Percentiles rank a stretch among this genome's conserved stretches.
These are phyloP conservation scores for Camelina laxa DNA, from an alignment of 345 rosid genomes.

Conservation along the genomic window DNA sequence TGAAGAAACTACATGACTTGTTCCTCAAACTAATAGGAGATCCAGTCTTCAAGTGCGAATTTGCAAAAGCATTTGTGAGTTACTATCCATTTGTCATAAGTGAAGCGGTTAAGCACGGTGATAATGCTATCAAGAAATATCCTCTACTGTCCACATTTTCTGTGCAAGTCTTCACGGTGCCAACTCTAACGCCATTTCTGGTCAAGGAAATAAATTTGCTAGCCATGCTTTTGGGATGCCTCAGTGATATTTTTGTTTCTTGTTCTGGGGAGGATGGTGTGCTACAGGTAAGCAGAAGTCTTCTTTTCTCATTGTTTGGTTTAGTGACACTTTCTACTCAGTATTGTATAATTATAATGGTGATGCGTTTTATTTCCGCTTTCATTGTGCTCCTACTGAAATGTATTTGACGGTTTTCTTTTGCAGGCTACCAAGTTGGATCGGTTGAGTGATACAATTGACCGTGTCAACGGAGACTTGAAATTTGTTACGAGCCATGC, in stretches of 20 bases:
- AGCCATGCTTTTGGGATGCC: slow-evolving; percentile 71
- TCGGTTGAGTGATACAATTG: slow-evolving; percentile 58
- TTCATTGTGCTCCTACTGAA: slow-evolving; percentile 18
- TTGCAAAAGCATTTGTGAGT: slow-evolving; percentile 77
- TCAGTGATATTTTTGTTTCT: slow-evolving; percentile 64
- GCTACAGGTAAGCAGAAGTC: slow-evolving; percentile 60
- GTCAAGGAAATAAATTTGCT: slow-evolving; percentile 83
- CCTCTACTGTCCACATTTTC: slow-evolving; percentile 73
- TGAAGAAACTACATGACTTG: slow-evolving; percentile 70
- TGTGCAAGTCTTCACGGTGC: slow-evolving; percentile 94
- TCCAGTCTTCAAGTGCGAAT: slow-evolving; percentile 83
- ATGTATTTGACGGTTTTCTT: slow-evolving; percentile 35
- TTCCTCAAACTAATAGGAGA: slow-evolving; percentile 87
- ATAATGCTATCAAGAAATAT: slow-evolving; percentile 53
- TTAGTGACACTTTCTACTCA: slow-evolving; percentile 11
- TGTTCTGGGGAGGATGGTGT: slow-evolving; percentile 80
- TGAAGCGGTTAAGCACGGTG: slow-evolving; percentile 64
- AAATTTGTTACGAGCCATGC: slow-evolving; percentile 84
- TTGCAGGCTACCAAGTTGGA: slow-evolving; percentile 75
- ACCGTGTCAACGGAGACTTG: slow-evolving; percentile 80
- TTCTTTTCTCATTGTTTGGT: slow-evolving; percentile 26
- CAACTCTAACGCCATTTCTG: slow-evolving; percentile 85
- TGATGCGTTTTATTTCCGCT: slow-evolving; percentile 20
- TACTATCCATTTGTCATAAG: slow-evolving; percentile 75
- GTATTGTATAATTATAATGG: neutral